phyloP scores from a whole-genome alignment of 495 filamentous ascomycete species.

The Tirmania nivea region DNA sequence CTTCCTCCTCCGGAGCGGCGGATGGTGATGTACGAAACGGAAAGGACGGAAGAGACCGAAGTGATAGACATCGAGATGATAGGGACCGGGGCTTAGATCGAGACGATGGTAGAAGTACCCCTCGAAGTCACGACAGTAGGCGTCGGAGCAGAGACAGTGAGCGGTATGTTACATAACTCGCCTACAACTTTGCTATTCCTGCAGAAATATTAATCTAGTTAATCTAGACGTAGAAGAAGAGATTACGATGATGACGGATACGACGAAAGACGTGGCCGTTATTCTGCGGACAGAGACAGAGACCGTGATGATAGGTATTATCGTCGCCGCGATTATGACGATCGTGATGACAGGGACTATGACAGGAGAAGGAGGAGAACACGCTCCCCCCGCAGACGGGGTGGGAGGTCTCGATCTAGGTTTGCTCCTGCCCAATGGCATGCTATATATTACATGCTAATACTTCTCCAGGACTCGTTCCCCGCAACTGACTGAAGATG shows the following conservation, averaged over 20 bases:
- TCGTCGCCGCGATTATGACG: constrained; percentile 53
- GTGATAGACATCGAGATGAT: constrained; percentile 25
- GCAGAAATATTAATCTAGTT: too few species aligned
- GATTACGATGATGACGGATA: constrained; percentile 32
- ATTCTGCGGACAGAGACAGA: constrained; percentile 44
- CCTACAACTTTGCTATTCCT: too few species aligned
- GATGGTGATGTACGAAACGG: constrained; percentile 17
- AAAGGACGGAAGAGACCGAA: constrained; percentile 20
- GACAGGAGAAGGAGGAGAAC: constrained; percentile 30
- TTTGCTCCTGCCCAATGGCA: constrained; percentile 1
- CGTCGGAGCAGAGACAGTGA: constrained; percentile 30
- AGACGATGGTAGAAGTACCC: constrained; percentile 41
- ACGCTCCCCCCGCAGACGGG: constrained; percentile 29
- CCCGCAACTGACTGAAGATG: constrained; percentile 70
- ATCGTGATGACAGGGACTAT: constrained; percentile 34
- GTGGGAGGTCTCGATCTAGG: constrained; percentile 17
- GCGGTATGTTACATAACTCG: constrained; percentile 8
- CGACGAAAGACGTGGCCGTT: constrained; percentile 35
- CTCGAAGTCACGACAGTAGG: constrained; percentile 27
- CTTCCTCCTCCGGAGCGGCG: constrained; percentile 19
- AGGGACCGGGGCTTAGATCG: constrained; percentile 33
- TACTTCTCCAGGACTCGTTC: constrained; percentile 14
- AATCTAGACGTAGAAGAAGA: constrained; percentile 18
- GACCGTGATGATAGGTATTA: constrained; percentile 61
- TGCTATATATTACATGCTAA: constrained; percentile 5